Evolutionary conservation across 495 filamentous ascomycete genomes (phyloP).

Genomic region (Aspergillus haitiensis): DNA sequence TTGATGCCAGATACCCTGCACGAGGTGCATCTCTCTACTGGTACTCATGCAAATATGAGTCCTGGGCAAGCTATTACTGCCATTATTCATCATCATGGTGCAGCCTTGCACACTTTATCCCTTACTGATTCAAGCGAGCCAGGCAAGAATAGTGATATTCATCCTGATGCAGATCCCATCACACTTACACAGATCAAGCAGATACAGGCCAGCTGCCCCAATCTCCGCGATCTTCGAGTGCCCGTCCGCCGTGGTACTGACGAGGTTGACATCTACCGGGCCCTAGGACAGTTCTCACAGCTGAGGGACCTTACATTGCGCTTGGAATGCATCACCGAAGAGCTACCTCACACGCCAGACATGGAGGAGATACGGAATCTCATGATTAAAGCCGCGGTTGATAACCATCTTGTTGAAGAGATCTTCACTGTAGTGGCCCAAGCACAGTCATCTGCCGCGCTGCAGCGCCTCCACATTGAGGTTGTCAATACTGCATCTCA

Average conservation of each 20-base stretch:
- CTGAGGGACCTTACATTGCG: neutral
- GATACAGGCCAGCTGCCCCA: neutral
- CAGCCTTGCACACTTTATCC: neutral
- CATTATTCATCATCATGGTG: neutral
- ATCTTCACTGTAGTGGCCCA: neutral
- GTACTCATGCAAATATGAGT: neutral
- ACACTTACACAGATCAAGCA: no score
- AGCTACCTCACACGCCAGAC: neutral
- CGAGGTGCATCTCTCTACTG: neutral
- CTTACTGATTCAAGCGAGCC: neutral
- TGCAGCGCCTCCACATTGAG: neutral
- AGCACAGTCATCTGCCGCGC: neutral
- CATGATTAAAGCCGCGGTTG: neutral
- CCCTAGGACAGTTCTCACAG: neutral
- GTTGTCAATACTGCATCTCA: neutral
- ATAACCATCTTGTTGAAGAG: neutral
- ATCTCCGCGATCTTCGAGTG: neutral
- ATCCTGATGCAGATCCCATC: no score
- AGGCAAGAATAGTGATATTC: neutral
- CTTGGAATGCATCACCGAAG: neutral
- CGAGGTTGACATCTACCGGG: slow-evolving; percentile 1
- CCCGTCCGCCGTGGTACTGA: neutral
- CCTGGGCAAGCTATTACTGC: neutral
- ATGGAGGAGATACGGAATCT: neutral
- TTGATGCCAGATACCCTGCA: neutral